Conservation (phyloP, 164 flowering plant species). For the Stephania cephalantha region DNA sequence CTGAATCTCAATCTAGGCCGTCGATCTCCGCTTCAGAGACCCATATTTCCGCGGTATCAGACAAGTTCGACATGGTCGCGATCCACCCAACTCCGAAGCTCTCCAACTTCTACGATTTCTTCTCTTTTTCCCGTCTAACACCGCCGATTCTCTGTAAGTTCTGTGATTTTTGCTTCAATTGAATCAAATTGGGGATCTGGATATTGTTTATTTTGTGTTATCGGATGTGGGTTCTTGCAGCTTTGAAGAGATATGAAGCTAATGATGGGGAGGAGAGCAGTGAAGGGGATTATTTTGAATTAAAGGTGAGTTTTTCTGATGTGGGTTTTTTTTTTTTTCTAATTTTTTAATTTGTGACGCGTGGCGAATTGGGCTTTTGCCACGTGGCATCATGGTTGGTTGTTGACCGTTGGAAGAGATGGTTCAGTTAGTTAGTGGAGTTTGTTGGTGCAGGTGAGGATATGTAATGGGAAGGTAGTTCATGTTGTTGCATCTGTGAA, state of each 20-base stretch:
- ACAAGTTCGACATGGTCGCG: slow-evolving; percentile 56
- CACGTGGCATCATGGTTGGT: neutral
- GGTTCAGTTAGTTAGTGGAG: neutral
- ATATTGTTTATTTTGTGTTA: neutral
- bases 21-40: slow-evolving; percentile 13
- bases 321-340: neutral
- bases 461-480: slow-evolving; percentile 84
- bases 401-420: neutral
- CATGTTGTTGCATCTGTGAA: slow-evolving; percentile 65
- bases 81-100: slow-evolving; percentile 85
- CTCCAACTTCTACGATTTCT: slow-evolving; percentile 86
- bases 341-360: neutral
- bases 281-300: slow-evolving; percentile 69
- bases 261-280: slow-evolving; percentile 35
- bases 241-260: slow-evolving; percentile 34
- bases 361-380: neutral
- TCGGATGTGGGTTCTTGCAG: slow-evolving; percentile 13
- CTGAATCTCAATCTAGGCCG: slow-evolving; percentile 17
- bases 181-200: neutral
- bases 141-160: slow-evolving; percentile 69
- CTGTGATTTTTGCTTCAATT: neutral
- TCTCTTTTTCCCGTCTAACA: slow-evolving; percentile 69
- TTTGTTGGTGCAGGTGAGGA: slow-evolving; percentile 53
- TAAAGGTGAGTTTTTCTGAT: slow-evolving; percentile 48
- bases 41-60: slow-evolving; percentile 35